Base-by-base conservation (phyloP, 2,329 filamentous ascomycete species). In the Bipolaris oryzae region DNA sequence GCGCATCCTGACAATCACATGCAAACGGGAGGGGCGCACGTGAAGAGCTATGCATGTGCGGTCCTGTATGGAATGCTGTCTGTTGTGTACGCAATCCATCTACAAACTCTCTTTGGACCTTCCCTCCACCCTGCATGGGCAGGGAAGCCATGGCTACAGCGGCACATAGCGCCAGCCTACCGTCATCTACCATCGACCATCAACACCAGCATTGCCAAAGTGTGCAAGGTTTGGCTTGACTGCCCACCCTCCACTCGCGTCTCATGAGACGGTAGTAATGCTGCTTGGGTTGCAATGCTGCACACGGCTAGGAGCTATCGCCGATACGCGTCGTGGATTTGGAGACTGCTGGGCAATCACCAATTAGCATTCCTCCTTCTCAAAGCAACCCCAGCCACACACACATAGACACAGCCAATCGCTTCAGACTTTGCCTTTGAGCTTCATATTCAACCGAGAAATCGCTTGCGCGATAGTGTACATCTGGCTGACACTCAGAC, bases 401-500 rank as follows among this genome's bases (percentile, higher is more conserved):
- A 16, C 42, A 31, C 42, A 44, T n/a, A 11, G 3, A 16, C 15
- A 7, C 23, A 25, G 45, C 43, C 45, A 34, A 35, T 23, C 16
- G 21, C 39, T 20, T 75, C 73, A 75, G 73, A 75, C 69, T 70
- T 70, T 72, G 71, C 72, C 71, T 72, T 74, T 38, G 52, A 64
- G 58, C 73, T 64, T 75, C 73, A 74, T 50, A 53, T 67, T 64
- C 71, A 66, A 74, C 73, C 72, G 49, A 74, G 70, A 71, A 64
- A 63, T 63, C 63, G 70, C 70, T 44, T 20, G 31, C 23, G 67
- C 69, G 60, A 69, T 53, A 67, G 63, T 70, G 68, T 69, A 71
- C 57, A 53, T 67, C 72, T 74, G 73, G 73, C 65, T 75, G 68
- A 66, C 69, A 59, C 58, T 74, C 73, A 69, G 73, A 72, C 67